Base-by-base conservation (phyloP, 2,329 filamentous ascomycete genomes). In the Mycosphaerella sp. region DNA sequence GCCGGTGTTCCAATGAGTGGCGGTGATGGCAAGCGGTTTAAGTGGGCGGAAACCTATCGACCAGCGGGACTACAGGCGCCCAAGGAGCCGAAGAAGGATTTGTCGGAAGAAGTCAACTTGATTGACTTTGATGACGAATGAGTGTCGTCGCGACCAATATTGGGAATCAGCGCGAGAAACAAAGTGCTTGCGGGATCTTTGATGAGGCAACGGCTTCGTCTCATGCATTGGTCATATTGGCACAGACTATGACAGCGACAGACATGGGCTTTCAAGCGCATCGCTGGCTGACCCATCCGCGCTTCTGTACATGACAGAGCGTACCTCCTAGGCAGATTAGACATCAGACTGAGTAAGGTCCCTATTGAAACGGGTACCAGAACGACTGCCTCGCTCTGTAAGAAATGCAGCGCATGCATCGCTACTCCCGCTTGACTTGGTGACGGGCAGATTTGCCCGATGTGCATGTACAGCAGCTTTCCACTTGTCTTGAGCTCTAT, bases 71-170 rank as follows among this genome's bases (percentile, higher is more conserved):
- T 8, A 11, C 45, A 47, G 29, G 29, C 31, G 31, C 17, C n/a
- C 11, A 9, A 8, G 31, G 44, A 3, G 4, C 44, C 44, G 49
- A 36, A 45, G 42, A 29, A 45, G 42, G 54, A 54, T 14, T 51
- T 48, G 48, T 46, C 36, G 29, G 38, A 34, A 17, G 45, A 57
- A 51, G 21, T 26, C 17, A 57, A 51, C 26, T 34, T 59, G 36
- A 48, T 59, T 9, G 56, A 59, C 34, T 55, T 42, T 29, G 26
- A 29, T 29, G 26, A 29, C 6, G 26, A 29, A 29, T 29, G 26
- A 29, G 26, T 29, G 26, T 29, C 26, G 26, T 29, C 26, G 26
- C 26, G 26, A 29, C 26, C 6, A 7, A 29, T 29, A 7, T 7
- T 4, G 26, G 6, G 26, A 7, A 53, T 21, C 17, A 29, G 42